Evolutionary conservation across 768 basidiomycete genomes (phyloP), one percentile per base, ranked within the genome.

Genomic region (Pulveroboletus sp.): DNA sequence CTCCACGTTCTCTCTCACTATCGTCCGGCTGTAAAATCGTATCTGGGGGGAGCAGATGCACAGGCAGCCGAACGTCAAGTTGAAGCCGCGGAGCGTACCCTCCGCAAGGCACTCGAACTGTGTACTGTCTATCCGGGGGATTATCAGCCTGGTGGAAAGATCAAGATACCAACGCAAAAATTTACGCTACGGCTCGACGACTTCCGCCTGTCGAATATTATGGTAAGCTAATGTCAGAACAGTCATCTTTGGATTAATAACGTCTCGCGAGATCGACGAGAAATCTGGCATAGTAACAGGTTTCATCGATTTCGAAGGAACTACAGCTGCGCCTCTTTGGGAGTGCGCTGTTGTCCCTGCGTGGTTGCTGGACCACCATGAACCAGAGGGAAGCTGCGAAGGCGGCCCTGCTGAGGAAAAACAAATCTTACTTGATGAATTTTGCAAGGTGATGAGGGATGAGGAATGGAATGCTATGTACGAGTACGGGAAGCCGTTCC

Each of bases 131-230:
- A 43, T 36, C 48, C 32, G 14, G 34, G 48, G 42, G 30, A 45
- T 13, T 24, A 27, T 29, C 24, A 11, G 5, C 48, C 20, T 6
- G n/a, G 34, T 4, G 24, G 35, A n/a, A n/a, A n/a, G n/a, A n/a
- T n/a, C n/a, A n/a, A n/a, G n/a, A n/a, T n/a, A n/a, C n/a, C n/a
- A n/a, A n/a, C n/a, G n/a, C n/a, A n/a, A n/a, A n/a, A n/a, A n/a
- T n/a, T n/a, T n/a, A n/a, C n/a, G n/a, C n/a, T n/a, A n/a, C n/a
- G n/a, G n/a, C n/a, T n/a, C n/a, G n/a, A n/a, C n/a, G n/a, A n/a
- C n/a, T n/a, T n/a, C n/a, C 42, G 48, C 11, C 13, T 36, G 42
- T 49, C 48, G 24, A 44, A 49, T 16, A 23, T 48, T 13, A 49
- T 36, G 48, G 42, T 49, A 23, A 1, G 30, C n/a, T 23, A 12